Conservation (phyloP, 2,329 filamentous ascomycete species). For the Beauveria australis region DNA sequence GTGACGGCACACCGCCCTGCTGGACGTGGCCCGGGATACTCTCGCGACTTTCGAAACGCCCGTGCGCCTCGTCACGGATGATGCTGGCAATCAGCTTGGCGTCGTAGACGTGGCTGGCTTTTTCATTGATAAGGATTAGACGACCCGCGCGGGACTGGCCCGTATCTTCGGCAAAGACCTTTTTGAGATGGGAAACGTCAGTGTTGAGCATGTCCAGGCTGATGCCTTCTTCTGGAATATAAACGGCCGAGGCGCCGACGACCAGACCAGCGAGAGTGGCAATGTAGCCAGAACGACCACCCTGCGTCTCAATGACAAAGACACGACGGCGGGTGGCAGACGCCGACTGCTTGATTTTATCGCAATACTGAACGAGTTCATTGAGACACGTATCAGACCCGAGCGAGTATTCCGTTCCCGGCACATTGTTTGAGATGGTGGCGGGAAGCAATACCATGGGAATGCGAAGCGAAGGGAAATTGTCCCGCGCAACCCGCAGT, state of each 20-base stretch:
- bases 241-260: constrained; percentile 89
- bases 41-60: constrained; percentile 85
- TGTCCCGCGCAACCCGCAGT: constrained; percentile 67
- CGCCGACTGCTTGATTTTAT: constrained; percentile 95
- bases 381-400: constrained; percentile 96
- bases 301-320: constrained; percentile 97
- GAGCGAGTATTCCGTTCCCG: constrained; percentile 92
- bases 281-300: constrained; percentile 87
- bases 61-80: constrained; percentile 86
- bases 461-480: constrained; percentile 82
- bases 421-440: constrained; percentile 98
- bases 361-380: constrained; percentile 88
- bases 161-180: constrained; percentile 76
- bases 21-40: constrained; percentile 92
- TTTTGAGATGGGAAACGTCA: constrained; percentile 82
- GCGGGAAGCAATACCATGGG: constrained; percentile 86
- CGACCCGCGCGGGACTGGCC: constrained; percentile 87
- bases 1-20: constrained; percentile 83
- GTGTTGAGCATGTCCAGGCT: constrained; percentile 84
- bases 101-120: constrained; percentile 80
- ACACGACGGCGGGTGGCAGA: constrained; percentile 88
- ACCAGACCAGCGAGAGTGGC: constrained; percentile 83
- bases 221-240: constrained; percentile 95
- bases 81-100: constrained; percentile 93
- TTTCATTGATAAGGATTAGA: constrained; percentile 94